A percentile compares a stretch with the other conserved stretches of the same genome.
These are phyloP conservation scores for Allium cepa DNA, from an alignment of 106 monocot species.

Conservation along the genomic window DNA sequence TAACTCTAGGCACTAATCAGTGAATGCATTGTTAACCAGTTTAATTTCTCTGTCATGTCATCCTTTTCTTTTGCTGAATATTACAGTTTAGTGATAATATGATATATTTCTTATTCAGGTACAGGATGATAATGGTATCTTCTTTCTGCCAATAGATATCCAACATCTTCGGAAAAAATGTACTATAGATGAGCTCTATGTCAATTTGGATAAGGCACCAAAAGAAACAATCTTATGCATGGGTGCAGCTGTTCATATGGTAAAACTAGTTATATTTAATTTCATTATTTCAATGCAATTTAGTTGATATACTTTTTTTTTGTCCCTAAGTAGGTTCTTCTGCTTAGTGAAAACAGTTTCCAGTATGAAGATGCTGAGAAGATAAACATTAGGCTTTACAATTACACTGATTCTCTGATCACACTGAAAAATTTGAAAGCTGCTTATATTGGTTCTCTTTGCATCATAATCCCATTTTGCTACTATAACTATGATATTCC, in stretches of 20 bases:
- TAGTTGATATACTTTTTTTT: neutral
- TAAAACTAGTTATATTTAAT: constrained; percentile 8
- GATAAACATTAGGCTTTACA: constrained; percentile 81
- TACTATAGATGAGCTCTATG: constrained; percentile 41
- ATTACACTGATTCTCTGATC: constrained; percentile 58
- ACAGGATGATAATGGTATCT: constrained; percentile 61
- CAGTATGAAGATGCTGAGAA: constrained; percentile 40
- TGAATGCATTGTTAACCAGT: too few species aligned
- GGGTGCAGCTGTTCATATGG: constrained; percentile 78
- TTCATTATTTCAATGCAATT: constrained; percentile 4
- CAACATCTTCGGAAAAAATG: constrained; percentile 52
- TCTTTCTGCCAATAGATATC: constrained; percentile 64
- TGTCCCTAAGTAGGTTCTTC: constrained; percentile 34
- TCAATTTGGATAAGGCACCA: constrained; percentile 40
- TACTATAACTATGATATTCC: too few species aligned
- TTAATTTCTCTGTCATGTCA: too few species aligned
- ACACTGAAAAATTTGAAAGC: constrained; percentile 88
- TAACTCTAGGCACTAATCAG: too few species aligned
- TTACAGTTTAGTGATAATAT: neutral
- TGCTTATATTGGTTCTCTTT: constrained; percentile 80
- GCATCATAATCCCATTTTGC: neutral
- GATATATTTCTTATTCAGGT: constrained; percentile 29
- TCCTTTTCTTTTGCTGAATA: too few species aligned
- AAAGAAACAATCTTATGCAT: constrained; percentile 86
- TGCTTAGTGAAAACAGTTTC: constrained; percentile 27